These are phyloP conservation scores for Populus davidiana DNA, from an alignment of 345 rosid genomes.

Conservation along the genomic window DNA sequence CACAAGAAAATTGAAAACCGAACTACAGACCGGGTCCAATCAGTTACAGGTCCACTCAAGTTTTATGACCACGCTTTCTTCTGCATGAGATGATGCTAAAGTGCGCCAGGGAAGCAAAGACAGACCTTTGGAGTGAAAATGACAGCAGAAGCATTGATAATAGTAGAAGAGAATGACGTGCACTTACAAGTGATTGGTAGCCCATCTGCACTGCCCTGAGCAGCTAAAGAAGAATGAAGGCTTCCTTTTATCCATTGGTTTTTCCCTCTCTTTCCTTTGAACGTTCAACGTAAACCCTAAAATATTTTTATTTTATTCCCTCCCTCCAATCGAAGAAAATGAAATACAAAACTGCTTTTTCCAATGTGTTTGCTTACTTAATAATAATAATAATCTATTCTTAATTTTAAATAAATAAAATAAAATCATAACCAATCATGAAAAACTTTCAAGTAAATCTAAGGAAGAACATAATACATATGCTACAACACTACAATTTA, in stretches of 20 bases:
- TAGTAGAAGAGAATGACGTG: neutral
- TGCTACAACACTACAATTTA: neutral
- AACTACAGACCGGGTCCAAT: no score
- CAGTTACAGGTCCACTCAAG: no score
- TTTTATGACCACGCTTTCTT: no score
- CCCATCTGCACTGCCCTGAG: neutral
- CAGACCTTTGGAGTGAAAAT: neutral
- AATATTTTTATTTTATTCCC: neutral
- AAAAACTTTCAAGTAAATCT: neutral
- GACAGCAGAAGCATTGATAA: neutral
- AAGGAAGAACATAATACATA: neutral
- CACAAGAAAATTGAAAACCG: no score
- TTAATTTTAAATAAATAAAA: neutral
- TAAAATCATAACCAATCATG: neutral
- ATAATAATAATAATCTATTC: neutral
- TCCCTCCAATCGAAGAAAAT: neutral
- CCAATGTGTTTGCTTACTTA: neutral
- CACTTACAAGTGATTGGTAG: neutral
- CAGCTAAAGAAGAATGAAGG: neutral
- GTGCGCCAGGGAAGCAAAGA: neutral
- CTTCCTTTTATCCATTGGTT: slow-evolving; percentile 14
- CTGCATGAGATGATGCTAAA: neutral
- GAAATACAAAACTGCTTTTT: neutral
- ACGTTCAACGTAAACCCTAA: neutral
- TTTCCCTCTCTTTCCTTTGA: slow-evolving; percentile 5